A percentile compares a stretch with the other conserved stretches of the same genome.
Conservation (phyloP, 192 early-diverging fungal species). For the Cladochytrium replicatum region DNA sequence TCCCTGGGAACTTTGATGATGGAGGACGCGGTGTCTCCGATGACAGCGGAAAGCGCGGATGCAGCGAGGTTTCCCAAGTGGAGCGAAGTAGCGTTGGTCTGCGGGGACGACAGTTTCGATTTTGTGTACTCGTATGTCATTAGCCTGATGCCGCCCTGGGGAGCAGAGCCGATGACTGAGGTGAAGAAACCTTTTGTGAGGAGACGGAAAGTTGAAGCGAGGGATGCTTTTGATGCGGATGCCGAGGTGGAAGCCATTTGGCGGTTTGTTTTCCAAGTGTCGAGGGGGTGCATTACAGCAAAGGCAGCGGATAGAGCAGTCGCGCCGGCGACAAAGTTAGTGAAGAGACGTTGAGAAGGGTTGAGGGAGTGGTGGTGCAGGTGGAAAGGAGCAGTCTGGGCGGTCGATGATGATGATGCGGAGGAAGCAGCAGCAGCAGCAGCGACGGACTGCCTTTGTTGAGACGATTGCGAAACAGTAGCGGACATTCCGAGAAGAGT, state of each 20-base stretch:
- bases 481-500: no score
- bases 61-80: slow-evolving; percentile 41
- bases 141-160: slow-evolving; percentile 59
- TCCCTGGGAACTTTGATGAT: slow-evolving; percentile 71
- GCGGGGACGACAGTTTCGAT: slow-evolving; percentile 20
- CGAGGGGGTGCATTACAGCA: slow-evolving; percentile 67
- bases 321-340: slow-evolving; percentile 55
- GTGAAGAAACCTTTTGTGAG: slow-evolving; percentile 56
- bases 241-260: slow-evolving; percentile 38
- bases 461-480: no score
- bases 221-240: not conserved
- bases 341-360: no score
- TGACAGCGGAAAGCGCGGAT: slow-evolving; percentile 59
- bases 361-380: no score
- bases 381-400: no score
- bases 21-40: slow-evolving; percentile 59
- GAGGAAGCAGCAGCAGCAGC: no score
- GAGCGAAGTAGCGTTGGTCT: slow-evolving; percentile 15
- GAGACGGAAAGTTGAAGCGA: slow-evolving; percentile 20
- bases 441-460: no score
- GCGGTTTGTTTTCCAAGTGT: slow-evolving; percentile 63
- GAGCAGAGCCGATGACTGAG: slow-evolving; percentile 58
- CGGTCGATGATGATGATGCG: no score
- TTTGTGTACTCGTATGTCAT: slow-evolving; percentile 63
- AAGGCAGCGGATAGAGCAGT: slow-evolving; percentile 54